Conservation (phyloP, 2,329 filamentous ascomycete genomes). For the Neonectria neomacrospora region DNA sequence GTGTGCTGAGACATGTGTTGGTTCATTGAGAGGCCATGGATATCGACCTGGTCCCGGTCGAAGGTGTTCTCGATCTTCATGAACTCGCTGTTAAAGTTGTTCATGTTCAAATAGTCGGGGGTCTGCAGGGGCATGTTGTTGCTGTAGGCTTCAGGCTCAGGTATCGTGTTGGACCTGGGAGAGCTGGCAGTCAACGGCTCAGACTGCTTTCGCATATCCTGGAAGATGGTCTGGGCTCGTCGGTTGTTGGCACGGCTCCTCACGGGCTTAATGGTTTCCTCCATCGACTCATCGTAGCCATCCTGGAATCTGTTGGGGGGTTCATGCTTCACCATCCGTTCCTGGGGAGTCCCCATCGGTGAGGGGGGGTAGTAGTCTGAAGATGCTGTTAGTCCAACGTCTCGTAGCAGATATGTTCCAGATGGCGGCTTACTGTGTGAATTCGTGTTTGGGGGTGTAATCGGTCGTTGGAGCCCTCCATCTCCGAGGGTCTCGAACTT, state of each 20-base stretch:
- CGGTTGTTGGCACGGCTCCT: conserved; percentile 54
- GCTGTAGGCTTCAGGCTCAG: conserved; percentile 59
- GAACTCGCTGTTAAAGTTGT: conserved; percentile 59
- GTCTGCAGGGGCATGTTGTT: conserved; percentile 66
- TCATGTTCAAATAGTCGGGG: conserved; percentile 67
- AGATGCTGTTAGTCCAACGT: conserved; percentile 16
- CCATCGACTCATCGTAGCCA: conserved; percentile 73
- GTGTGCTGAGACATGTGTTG: conserved; percentile 60
- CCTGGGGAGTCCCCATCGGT: conserved; percentile 71
- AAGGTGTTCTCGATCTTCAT: conserved; percentile 52
- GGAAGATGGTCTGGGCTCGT: conserved; percentile 64
- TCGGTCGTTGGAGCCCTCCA: conserved; percentile 61
- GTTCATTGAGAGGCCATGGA: conserved; percentile 54
- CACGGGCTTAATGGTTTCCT: conserved; percentile 71
- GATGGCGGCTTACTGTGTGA: conserved; percentile 62
- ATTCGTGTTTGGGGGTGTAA: conserved; percentile 72
- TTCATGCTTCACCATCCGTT: conserved; percentile 57
- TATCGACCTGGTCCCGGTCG: conserved; percentile 48
- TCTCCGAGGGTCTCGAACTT: conserved; percentile 67
- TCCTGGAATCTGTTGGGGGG: conserved; percentile 65
- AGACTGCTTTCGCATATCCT: conserved; percentile 67
- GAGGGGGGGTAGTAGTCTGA: conserved; percentile 74
- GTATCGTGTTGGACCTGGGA: conserved; percentile 62
- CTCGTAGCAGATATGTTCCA: conserved; percentile 11
- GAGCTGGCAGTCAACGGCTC: conserved; percentile 66